Percentiles rank a stretch among this genome's conserved stretches.
Evolutionary conservation across 208 protist genomes (phyloP).

Genomic region (Trichomonas vaginalis): DNA sequence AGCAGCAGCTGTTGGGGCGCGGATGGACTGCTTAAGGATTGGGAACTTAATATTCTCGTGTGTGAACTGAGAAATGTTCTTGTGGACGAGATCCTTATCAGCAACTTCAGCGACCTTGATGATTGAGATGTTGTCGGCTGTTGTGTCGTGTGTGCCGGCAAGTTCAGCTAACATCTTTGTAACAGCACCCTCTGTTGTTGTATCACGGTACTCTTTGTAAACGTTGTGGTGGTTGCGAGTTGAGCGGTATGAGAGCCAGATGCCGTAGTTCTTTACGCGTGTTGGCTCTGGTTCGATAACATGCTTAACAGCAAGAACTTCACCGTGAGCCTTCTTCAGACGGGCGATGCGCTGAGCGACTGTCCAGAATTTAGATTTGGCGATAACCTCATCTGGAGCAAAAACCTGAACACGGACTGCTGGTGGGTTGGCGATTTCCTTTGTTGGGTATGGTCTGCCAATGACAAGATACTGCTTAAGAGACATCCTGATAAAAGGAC

Average conservation of each 20-base stretch:
- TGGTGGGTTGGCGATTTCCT: background rate
- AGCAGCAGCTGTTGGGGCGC: background rate
- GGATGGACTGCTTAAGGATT: background rate
- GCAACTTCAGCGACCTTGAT: slow-evolving; percentile 67
- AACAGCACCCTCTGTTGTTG: slow-evolving; percentile 32
- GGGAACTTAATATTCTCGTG: background rate
- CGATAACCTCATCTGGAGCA: slow-evolving; percentile 84
- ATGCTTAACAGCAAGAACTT: slow-evolving; percentile 46
- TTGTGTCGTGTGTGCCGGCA: slow-evolving; percentile 78
- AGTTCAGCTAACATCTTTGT: slow-evolving; percentile 57
- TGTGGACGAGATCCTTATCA: slow-evolving; percentile 55
- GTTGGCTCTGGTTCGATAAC: slow-evolving; percentile 75
- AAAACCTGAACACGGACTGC: slow-evolving; percentile 96
- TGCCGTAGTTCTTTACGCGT: slow-evolving; percentile 88
- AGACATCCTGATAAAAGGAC: background rate
- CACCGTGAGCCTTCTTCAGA: slow-evolving; percentile 88
- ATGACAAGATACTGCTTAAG: slow-evolving; percentile 20
- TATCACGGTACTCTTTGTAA: slow-evolving; percentile 96
- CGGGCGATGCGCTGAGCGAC: slow-evolving; percentile 44
- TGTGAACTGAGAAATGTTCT: slow-evolving; percentile 63
- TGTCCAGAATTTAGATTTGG: slow-evolving; percentile 93
- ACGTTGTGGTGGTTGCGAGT: slow-evolving; percentile 92
- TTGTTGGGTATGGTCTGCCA: slow-evolving; percentile 13
- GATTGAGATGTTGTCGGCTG: slow-evolving; percentile 79
- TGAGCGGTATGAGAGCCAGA: slow-evolving; percentile 94